Base-by-base conservation (phyloP, 148 eudicot species). In the Pouteria glomerata region DNA sequence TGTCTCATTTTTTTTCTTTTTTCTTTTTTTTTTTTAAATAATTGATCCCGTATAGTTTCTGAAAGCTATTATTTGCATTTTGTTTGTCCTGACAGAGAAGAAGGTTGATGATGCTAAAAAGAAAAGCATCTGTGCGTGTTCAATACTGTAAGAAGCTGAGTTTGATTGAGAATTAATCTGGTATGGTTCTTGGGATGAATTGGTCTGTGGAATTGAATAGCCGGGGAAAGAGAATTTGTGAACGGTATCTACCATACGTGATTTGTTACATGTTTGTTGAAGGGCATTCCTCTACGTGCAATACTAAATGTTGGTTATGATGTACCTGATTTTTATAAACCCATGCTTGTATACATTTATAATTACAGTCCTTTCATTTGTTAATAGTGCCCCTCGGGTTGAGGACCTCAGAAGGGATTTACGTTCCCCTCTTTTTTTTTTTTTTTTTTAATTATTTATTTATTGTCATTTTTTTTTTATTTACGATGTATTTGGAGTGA, bases 21-120 rank as follows among this genome's bases (percentile, higher is more conserved):
- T 37, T 56, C 6, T 31, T 30, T n/a, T n/a, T n/a, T n/a, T n/a
- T n/a, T n/a, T n/a, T n/a, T n/a, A n/a, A n/a, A n/a, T n/a, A n/a
- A n/a, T n/a, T n/a, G n/a, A n/a, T 31, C 68, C 8, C 33, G 27
- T 31, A 21, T 45, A 27, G 53, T 39, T 67, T 57, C 78, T 74
- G 60, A 74, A 65, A 34, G 23, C 34, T 2, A 27, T 44, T 39
- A 16, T 11, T n/a, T n/a, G n/a, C n/a, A n/a, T 42, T 57, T 55
- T 71, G 53, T 65, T 30, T 81, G 37, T 71, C 41, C 57, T 41
- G 66, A 79, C 95, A 93, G 98, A 89, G 63, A 93, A 93, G 88
- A 93, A 93, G 87, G 80, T 90, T 73, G 97, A 90, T 37, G 81
- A 85, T 77, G 86, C 85, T 70, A 86, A 95, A 26, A 84, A 79